These are phyloP conservation scores for Brettanomyces sp. DNA, from an alignment of 805 yeast species.

Conservation along the genomic window DNA sequence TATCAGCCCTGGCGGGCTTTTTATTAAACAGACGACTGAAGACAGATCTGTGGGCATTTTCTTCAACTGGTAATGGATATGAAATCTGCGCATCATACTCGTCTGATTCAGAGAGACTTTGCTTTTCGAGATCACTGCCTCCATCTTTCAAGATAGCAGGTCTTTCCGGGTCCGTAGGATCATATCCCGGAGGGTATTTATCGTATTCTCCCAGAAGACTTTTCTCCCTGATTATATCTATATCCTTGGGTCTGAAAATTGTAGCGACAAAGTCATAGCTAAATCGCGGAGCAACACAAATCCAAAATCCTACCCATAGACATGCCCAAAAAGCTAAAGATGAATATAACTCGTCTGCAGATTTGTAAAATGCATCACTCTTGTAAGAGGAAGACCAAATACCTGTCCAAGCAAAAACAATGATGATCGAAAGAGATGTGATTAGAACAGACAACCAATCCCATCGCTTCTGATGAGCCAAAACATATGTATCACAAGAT, in stretches of 20 bases:
- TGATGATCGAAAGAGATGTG: slow-evolving; percentile 45
- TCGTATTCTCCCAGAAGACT: slow-evolving; percentile 57
- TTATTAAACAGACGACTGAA: slow-evolving; percentile 29
- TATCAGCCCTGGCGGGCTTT: slow-evolving; percentile 22
- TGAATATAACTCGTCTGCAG: slow-evolving; percentile 58
- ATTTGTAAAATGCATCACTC: slow-evolving; percentile 56
- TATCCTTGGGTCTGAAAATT: slow-evolving; percentile 51
- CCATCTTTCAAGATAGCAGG: slow-evolving; percentile 20
- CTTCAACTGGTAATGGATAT: background rate
- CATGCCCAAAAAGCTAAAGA: slow-evolving; percentile 59
- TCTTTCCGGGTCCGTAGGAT: slow-evolving; percentile 73
- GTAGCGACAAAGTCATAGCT: slow-evolving; percentile 46
- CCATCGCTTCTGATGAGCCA: slow-evolving; percentile 69
- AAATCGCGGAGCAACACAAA: slow-evolving; percentile 62
- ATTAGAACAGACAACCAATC: slow-evolving; percentile 62
- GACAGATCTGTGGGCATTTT: slow-evolving; percentile 17
- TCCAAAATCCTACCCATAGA: slow-evolving; percentile 49
- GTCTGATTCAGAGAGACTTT: background rate
- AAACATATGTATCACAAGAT: slow-evolving; percentile 56
- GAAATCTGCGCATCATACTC: background rate
- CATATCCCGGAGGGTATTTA: slow-evolving; percentile 58
- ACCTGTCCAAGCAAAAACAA: slow-evolving; percentile 72
- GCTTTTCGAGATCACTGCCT: background rate
- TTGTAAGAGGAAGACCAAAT: slow-evolving; percentile 52
- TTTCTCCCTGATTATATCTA: slow-evolving; percentile 68